Evolutionary conservation across 2,329 filamentous ascomycete genomes (phyloP).

Genomic region (Xylariaceae sp.): DNA sequence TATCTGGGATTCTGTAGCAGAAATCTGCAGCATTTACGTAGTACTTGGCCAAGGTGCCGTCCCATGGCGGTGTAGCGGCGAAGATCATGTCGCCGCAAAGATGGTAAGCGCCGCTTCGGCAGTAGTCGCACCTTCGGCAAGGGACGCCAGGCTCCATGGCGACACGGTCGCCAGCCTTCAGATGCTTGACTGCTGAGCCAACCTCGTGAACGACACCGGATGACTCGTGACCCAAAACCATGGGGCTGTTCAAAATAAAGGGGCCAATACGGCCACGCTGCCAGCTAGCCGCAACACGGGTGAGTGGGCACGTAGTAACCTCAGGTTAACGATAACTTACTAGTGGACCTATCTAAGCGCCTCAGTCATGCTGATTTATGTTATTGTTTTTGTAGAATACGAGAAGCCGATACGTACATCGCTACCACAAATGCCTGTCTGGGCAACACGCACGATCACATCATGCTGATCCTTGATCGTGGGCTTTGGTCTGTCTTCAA

Average conservation of each 20-base stretch:
- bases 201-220: slow-evolving; percentile 39
- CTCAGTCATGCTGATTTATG: no score
- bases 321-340: no score
- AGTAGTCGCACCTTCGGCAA: slow-evolving; percentile 38
- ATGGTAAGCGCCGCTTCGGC: slow-evolving; percentile 38
- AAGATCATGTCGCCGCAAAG: slow-evolving; percentile 43
- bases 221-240: slow-evolving; percentile 46
- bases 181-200: slow-evolving; percentile 37
- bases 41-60: slow-evolving; percentile 48
- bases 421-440: slow-evolving; percentile 41
- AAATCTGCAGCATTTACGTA: slow-evolving; percentile 45
- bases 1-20: slow-evolving; percentile 41
- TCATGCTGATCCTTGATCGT: slow-evolving; percentile 33
- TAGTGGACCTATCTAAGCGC: no score
- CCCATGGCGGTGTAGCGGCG: slow-evolving; percentile 46
- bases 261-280: slow-evolving; percentile 44
- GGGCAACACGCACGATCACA: slow-evolving; percentile 41
- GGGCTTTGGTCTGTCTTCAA: slow-evolving; percentile 37
- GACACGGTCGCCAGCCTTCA: slow-evolving; percentile 42
- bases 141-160: slow-evolving; percentile 47
- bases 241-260: slow-evolving; percentile 42
- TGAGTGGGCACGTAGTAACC: no score
- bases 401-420: no score
- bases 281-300: no score
- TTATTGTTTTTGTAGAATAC: no score